These are phyloP conservation scores for Polytrichum formosum DNA, from an alignment of 225 moss, liverwort and hornwort genomes.

Conservation along the genomic window DNA sequence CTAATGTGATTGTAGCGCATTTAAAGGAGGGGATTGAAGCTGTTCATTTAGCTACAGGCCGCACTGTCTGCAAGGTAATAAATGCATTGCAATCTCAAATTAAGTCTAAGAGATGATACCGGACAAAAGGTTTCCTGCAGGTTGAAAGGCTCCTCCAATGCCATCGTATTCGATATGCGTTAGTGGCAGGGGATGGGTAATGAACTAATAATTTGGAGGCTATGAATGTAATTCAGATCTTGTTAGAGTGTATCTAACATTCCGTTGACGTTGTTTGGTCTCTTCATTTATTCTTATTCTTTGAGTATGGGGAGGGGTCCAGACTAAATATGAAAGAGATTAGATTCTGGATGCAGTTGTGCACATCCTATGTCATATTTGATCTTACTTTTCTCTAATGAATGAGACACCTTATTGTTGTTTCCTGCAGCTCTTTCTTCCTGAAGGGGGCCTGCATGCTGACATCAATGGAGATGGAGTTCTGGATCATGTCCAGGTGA, in stretches of 20 bases:
- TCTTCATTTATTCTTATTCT: too few relatives aligned
- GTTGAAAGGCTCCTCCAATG: too few relatives aligned
- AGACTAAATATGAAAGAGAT: too few relatives aligned
- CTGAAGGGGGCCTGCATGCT: constrained; percentile 84
- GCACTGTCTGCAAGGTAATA: constrained; percentile 83
- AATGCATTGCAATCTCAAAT: background rate
- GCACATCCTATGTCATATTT: too few relatives aligned
- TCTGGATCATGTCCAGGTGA: constrained; percentile 93
- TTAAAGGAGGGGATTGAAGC: constrained; percentile 94
- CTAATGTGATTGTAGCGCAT: constrained; percentile 93
- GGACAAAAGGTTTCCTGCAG: too few relatives aligned
- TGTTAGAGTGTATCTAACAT: too few relatives aligned
- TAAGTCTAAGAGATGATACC: too few relatives aligned
- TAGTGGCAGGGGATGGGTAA: background rate
- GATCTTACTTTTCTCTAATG: background rate
- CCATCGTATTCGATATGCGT: background rate
- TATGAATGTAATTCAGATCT: background rate
- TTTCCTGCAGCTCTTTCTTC: constrained; percentile 63
- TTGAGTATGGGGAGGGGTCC: too few relatives aligned
- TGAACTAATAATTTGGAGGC: background rate
- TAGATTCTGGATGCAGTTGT: too few relatives aligned
- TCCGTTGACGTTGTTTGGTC: too few relatives aligned
- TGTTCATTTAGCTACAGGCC: constrained; percentile 82
- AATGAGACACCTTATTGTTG: constrained; percentile 7
- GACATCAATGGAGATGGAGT: constrained; percentile 97